A percentile compares a stretch with the other conserved stretches of the same genome.
These are phyloP conservation scores for Talaromyces funiculosus DNA, from an alignment of 2,329 filamentous ascomycete genomes.

Conservation along the genomic window DNA sequence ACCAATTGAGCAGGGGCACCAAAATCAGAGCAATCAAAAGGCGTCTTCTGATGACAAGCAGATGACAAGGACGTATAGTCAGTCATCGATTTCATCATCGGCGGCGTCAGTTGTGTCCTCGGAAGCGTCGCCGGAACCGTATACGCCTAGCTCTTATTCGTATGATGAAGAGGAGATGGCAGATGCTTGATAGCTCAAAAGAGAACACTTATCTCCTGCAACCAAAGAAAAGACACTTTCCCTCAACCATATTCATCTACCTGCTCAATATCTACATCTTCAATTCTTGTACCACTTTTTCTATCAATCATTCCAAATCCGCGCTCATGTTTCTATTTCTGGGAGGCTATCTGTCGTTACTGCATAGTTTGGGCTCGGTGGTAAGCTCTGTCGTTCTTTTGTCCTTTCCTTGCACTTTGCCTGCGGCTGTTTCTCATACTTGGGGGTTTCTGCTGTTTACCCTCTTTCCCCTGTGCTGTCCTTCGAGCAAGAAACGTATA, in stretches of 20 bases:
- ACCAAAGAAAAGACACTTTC: background rate
- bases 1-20: conserved; percentile 2
- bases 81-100: conserved; percentile 7
- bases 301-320: background rate
- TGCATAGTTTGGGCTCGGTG: conserved; percentile 14
- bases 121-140: conserved; percentile 9
- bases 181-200: background rate
- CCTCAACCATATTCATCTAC: background rate
- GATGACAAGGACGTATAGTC: conserved; percentile 9
- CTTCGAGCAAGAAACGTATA: background rate
- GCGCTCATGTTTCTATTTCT: background rate
- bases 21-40: background rate
- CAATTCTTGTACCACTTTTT: background rate
- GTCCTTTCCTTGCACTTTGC: background rate
- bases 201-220: background rate
- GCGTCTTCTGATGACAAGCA: background rate
- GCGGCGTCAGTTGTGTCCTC: conserved; percentile 8
- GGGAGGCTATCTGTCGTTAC: conserved; percentile 15
- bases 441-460: conserved; percentile 1
- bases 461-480: background rate
- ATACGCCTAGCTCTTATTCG: conserved; percentile 12
- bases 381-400: conserved; percentile 17
- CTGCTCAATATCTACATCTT: background rate
- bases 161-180: conserved; percentile 8
- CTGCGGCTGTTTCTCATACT: background rate